Base-by-base conservation (phyloP, 106 monocot genomes). In the Amphibolis antarctica region DNA sequence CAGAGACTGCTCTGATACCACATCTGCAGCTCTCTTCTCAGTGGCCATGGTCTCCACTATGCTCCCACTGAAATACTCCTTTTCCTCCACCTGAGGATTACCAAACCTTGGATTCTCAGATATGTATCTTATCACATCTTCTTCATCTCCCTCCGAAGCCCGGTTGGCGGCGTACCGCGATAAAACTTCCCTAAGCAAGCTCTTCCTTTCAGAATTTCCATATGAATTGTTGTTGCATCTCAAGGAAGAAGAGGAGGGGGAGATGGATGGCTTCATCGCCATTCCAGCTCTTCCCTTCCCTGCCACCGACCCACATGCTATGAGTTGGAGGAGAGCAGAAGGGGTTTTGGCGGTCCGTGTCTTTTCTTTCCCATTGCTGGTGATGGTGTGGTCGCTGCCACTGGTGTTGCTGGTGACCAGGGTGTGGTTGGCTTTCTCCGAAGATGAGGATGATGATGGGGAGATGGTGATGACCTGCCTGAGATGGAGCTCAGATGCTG, bases 31-130 rank as follows among this genome's bases (percentile, higher is more conserved):
- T 10, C 59, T 30, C 19, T 46, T 28, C 1, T 19, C 31, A 23
- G 26, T 42, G 10, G 67, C 53, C 10, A 74, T 79, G 27, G 71
- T 65, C 62, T 88, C 92, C 53, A 92, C 82, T 26, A 92, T 85
- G 76, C 92, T 92, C 69, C 92, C 92, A 48, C 92, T 92, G 65
- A 92, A 92, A 43, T 92, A 88, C 74, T 88, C 85, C 80, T 92
- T 92, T 20, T 92, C 87, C 67, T 82, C 92, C 56, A 71, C 25
- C 46, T 63, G 73, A 0, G 62, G 69, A 57, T 67, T 67, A 1
- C 78, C 76, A 36, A 74, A 74, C 62, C 83, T 55, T 11, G 70
- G 74, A 53, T 75, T 79, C 74, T 77, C 68, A 61, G 79, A 65
- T 71, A 76, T 67, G 46, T 59, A 69, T 11, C 58, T 53, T 23